Conservation (phyloP, 2,329 filamentous ascomycete species). For the Mollisia scopiformis region DNA sequence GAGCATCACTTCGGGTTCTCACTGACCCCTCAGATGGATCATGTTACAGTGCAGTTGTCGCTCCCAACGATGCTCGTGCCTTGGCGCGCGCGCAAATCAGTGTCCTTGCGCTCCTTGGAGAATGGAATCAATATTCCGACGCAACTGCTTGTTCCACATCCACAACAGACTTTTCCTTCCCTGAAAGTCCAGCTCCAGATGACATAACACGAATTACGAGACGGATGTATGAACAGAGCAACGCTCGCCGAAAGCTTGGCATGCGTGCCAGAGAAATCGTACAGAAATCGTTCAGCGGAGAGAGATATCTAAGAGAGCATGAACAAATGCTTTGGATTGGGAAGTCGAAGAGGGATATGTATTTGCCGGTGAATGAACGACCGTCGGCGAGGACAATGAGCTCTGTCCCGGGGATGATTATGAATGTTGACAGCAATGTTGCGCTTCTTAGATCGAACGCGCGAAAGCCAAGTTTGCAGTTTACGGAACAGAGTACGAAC, state of each 20-base stretch:
- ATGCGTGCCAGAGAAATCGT: conserved; percentile 44
- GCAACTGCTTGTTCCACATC: background rate
- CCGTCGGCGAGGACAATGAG: background rate
- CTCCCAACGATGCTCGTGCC: conserved; percentile 63
- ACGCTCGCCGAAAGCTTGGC: conserved; percentile 57
- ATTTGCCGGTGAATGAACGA: background rate
- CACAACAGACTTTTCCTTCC: conserved; percentile 7
- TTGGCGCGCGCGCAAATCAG: conserved; percentile 64
- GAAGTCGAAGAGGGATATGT: conserved; percentile 13
- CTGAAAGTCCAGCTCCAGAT: conserved; percentile 45
- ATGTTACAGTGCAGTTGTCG: conserved; percentile 63
- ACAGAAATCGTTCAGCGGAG: background rate
- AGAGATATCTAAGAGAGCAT: background rate
- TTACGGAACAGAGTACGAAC: background rate
- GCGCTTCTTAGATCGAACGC: background rate
- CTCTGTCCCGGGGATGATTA: background rate
- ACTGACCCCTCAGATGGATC: conserved; percentile 51
- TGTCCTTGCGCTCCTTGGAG: conserved; percentile 61
- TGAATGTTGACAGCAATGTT: background rate
- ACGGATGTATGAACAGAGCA: conserved; percentile 59
- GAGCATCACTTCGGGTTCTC: conserved; percentile 56
- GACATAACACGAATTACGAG: conserved; percentile 56
- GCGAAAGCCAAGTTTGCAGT: background rate
- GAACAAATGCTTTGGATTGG: conserved; percentile 10
- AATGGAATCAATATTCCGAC: conserved; percentile 61